A percentile compares a stretch with the other conserved stretches of the same genome.
Conservation (phyloP, 306 rosid genomes). For the Dalbergia cochinchinensis region DNA sequence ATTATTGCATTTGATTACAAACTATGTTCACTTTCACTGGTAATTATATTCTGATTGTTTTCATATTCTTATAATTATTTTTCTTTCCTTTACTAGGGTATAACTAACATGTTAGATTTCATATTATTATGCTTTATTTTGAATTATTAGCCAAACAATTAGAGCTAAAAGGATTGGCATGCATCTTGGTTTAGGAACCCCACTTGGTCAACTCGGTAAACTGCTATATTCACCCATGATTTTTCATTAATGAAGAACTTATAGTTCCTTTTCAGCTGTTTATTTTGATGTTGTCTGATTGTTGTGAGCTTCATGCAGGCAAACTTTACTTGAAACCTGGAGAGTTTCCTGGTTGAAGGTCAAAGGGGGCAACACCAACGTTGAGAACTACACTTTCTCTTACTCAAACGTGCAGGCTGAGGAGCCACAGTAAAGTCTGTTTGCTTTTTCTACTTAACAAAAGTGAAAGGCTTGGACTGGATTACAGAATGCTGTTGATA, state of each 20-base stretch:
- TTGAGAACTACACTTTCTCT: conserved; percentile 52
- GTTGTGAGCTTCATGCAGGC: conserved; percentile 59
- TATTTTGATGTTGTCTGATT: conserved; percentile 34
- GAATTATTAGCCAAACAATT: conserved; percentile 11
- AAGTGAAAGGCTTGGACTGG: conserved; percentile 16
- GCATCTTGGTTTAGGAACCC: conserved; percentile 29
- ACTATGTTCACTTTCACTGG: conserved; percentile 1
- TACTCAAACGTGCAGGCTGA: conserved; percentile 57
- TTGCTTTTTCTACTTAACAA: conserved; percentile 17
- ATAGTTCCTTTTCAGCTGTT: conserved; percentile 31
- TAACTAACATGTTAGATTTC: background rate
- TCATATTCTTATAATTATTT: background rate
- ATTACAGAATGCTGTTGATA: conserved; percentile 19
- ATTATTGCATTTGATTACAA: conserved; percentile 23
- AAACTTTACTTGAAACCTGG: conserved; percentile 67
- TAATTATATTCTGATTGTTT: background rate
- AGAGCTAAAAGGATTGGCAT: conserved; percentile 23
- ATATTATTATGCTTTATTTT: conserved; percentile 28
- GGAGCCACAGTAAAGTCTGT: conserved; percentile 49
- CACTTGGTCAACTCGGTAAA: conserved; percentile 1
- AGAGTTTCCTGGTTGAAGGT: conserved; percentile 69
- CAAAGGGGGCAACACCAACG: conserved; percentile 49
- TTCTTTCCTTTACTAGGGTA: conserved; percentile 2
- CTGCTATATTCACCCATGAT: conserved; percentile 9
- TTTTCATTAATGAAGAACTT: conserved; percentile 17